phyloP scores from a whole-genome alignment of 2,329 filamentous ascomycete genomes.

The Ambrosiella beaveri region DNA sequence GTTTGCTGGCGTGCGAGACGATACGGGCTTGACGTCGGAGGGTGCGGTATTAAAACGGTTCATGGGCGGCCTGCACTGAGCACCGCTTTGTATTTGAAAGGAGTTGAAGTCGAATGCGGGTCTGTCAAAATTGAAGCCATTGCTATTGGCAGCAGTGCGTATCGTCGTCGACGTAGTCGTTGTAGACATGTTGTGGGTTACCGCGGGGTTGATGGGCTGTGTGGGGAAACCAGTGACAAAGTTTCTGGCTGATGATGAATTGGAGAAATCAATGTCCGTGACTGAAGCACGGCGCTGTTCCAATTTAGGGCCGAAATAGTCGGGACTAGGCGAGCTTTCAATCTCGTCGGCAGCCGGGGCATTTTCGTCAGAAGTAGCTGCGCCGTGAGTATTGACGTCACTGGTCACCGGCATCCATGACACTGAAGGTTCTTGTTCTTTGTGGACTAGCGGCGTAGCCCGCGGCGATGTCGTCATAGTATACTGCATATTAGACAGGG shows the following conservation, averaged over 20 bases:
- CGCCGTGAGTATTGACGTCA: background rate
- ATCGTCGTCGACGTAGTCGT: no score
- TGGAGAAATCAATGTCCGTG: conserved; percentile 53
- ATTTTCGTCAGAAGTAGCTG: background rate
- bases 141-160: no score
- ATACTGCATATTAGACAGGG: conserved; percentile 2
- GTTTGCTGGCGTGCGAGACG: no score
- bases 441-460: background rate
- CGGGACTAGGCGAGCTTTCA: conserved; percentile 43
- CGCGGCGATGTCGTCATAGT: conserved; percentile 10
- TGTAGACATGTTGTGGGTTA: background rate
- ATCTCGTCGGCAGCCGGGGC: background rate
- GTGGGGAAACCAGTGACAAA: background rate
- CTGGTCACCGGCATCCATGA: background rate
- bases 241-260: conserved; percentile 53
- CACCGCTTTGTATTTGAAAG: no score
- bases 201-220: background rate
- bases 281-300: conserved; percentile 44
- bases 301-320: conserved; percentile 68
- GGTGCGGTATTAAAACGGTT: no score
- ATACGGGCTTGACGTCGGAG: no score
- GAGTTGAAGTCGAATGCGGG: no score
- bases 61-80: no score
- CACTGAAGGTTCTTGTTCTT: background rate
- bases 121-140: no score